Percentiles rank a stretch among this genome's conserved stretches.
phyloP scores from a whole-genome alignment of 441 rosid genomes.

The Melastoma candidum region DNA sequence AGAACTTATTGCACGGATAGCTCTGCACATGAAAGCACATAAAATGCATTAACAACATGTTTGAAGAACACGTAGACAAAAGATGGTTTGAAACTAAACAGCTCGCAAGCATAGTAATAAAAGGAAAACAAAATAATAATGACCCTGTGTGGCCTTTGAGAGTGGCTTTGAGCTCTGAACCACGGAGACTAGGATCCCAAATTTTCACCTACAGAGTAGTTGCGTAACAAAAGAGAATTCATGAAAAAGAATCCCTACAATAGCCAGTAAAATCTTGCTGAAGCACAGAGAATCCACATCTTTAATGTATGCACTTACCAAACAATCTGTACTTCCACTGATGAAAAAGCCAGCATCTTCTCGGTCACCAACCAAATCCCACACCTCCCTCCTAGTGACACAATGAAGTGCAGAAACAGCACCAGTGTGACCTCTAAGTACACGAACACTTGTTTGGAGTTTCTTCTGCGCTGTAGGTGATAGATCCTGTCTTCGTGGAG shows the following conservation, averaged over 20 bases:
- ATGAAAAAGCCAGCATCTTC: slow-evolving; percentile 99
- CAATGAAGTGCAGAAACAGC: slow-evolving; percentile 94
- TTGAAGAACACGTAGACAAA: slow-evolving; percentile 7
- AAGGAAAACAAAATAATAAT: slow-evolving; percentile 10
- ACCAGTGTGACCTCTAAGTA: slow-evolving; percentile 86
- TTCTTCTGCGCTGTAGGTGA: slow-evolving; percentile 81
- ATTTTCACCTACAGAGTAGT: slow-evolving; percentile 68
- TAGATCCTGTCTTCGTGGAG: slow-evolving; percentile 54
- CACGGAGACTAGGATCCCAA: slow-evolving; percentile 99
- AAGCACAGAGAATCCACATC: not conserved
- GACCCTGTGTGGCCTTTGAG: slow-evolving; percentile 91
- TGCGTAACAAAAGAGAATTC: slow-evolving; percentile 2
- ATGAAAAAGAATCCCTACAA: slow-evolving; percentile 13
- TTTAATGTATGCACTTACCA: slow-evolving; percentile 30
- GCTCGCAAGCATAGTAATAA: not conserved
- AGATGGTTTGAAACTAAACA: slow-evolving; percentile 8
- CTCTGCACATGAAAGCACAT: slow-evolving; percentile 35
- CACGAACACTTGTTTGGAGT: slow-evolving; percentile 82
- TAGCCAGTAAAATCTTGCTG: slow-evolving; percentile 4
- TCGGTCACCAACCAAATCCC: slow-evolving; percentile 97
- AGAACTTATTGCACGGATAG: slow-evolving; percentile 95
- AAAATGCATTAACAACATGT: slow-evolving; percentile 5
- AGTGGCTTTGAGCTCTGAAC: slow-evolving; percentile 92
- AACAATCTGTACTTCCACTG: slow-evolving; percentile 95
- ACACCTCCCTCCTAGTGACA: slow-evolving; percentile 96